Percentiles rank a stretch among this genome's conserved stretches.
Conservation (phyloP, 2,329 filamentous ascomycete species). For the Scytalidium sp. region DNA sequence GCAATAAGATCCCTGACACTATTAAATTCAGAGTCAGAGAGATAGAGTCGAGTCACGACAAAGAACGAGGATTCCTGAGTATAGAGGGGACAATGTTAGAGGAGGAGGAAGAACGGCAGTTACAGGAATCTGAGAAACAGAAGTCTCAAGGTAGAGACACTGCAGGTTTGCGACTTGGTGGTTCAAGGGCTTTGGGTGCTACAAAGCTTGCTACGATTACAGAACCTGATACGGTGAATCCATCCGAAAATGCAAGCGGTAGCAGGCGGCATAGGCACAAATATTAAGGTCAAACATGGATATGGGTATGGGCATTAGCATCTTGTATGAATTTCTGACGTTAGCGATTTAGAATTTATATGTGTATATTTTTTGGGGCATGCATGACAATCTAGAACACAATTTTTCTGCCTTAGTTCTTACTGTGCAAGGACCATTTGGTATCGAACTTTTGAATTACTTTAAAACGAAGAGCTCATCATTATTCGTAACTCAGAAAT, state of each 20-base stretch:
- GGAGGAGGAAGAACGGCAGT: conserved; percentile 60
- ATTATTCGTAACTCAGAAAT: too few relatives aligned
- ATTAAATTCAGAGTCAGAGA: conserved; percentile 79
- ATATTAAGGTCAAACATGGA: conserved; percentile 11
- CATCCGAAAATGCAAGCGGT: conserved; percentile 1
- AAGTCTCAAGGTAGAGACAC: conserved; percentile 33
- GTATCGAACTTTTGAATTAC: too few relatives aligned
- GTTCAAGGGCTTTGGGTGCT: conserved; percentile 24
- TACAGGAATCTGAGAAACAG: conserved; percentile 53
- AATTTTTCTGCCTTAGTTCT: too few relatives aligned
- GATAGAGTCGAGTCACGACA: conserved; percentile 75
- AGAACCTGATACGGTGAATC: conserved; percentile 18
- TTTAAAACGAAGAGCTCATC: too few relatives aligned
- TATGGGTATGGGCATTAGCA: neutral
- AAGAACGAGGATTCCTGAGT: conserved; percentile 75
- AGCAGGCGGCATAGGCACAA: conserved; percentile 14
- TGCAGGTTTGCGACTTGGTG: conserved; percentile 35
- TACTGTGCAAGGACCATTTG: too few relatives aligned
- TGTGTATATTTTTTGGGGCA: too few relatives aligned
- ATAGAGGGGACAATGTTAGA: conserved; percentile 85
- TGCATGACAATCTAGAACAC: too few relatives aligned
- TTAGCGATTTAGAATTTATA: too few relatives aligned
- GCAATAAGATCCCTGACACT: conserved; percentile 66
- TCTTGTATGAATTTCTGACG: conserved; percentile 1
- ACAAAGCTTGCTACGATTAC: conserved; percentile 24